A percentile compares a stretch with the other conserved stretches of the same genome.
Conservation (phyloP, 2,329 filamentous ascomycete genomes). For the Talaromyces verruculosus region DNA sequence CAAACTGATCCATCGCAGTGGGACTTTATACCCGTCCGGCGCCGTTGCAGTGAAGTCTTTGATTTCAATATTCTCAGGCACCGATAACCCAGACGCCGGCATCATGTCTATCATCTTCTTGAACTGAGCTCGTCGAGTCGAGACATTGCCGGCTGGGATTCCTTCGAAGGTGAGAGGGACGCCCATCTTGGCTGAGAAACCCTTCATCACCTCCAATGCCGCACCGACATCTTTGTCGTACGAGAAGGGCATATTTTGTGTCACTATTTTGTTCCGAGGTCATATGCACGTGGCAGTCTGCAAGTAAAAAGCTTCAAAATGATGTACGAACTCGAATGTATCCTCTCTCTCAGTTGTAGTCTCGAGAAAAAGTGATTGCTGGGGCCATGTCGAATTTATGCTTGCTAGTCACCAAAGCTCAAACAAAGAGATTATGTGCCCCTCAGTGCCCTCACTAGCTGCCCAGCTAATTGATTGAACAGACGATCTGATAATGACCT, state of each 20-base stretch:
- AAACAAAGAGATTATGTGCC: background rate
- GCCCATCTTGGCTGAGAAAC: background rate
- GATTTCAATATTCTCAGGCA: background rate
- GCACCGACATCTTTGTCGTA: conserved; percentile 4
- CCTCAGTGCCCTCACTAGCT: background rate
- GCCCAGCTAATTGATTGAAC: background rate
- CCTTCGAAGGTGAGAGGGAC: background rate
- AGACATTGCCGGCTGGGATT: background rate
- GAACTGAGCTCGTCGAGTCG: background rate
- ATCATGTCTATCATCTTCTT: background rate
- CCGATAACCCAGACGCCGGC: background rate
- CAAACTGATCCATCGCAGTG: background rate
- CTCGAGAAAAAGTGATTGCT: background rate
- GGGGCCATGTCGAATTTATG: background rate
- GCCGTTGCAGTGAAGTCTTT: background rate
- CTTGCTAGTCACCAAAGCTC: background rate
- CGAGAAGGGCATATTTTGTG: background rate
- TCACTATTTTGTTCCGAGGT: background rate
- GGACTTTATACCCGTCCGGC: conserved; percentile 3
- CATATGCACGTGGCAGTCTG: background rate
- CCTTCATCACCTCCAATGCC: background rate
- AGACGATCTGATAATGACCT: background rate
- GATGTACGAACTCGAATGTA: background rate
- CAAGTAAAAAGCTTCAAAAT: background rate
- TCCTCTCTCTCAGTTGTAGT: background rate